Evolutionary conservation across 2,329 filamentous ascomycete genomes (phyloP).

Genomic region (Xenosphaeropsis pyriputrescens): DNA sequence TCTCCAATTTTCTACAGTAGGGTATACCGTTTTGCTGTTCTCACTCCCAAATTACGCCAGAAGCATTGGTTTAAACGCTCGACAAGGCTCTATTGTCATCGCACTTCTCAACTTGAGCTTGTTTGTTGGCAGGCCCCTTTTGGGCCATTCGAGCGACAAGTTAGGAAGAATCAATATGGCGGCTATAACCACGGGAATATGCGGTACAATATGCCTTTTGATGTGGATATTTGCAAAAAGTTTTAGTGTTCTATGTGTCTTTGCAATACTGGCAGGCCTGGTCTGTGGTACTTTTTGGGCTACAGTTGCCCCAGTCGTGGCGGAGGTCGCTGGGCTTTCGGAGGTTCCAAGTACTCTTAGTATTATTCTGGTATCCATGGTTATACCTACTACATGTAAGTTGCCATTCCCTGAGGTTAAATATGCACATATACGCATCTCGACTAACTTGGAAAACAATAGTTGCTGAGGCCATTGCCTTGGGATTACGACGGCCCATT

Average conservation of each 20-base stretch:
- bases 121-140: conserved; percentile 27
- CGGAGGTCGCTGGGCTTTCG: conserved; percentile 55
- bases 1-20: too few species aligned
- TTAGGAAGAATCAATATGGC: conserved; percentile 26
- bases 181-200: conserved; percentile 21
- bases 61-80: conserved; percentile 24
- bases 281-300: conserved; percentile 33
- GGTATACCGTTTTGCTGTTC: conserved; percentile 29
- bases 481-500: conserved; percentile 18
- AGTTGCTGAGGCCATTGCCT: conserved; percentile 40
- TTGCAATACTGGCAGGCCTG: conserved; percentile 24
- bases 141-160: conserved; percentile 27
- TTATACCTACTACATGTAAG: background rate
- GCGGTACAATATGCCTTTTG: conserved; percentile 21
- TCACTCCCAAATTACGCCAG: conserved; percentile 28
- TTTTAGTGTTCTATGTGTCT: conserved; percentile 25
- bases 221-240: conserved; percentile 28
- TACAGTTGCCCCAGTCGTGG: conserved; percentile 50
- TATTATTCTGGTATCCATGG: background rate
- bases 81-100: conserved; percentile 23
- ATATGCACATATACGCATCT: background rate
- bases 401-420: background rate
- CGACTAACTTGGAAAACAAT: conserved; percentile 35
- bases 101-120: conserved; percentile 30
- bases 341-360: conserved; percentile 34